Conservation (phyloP, 1,284 basidiomycete species). For the Papiliotrema flavescens region DNA sequence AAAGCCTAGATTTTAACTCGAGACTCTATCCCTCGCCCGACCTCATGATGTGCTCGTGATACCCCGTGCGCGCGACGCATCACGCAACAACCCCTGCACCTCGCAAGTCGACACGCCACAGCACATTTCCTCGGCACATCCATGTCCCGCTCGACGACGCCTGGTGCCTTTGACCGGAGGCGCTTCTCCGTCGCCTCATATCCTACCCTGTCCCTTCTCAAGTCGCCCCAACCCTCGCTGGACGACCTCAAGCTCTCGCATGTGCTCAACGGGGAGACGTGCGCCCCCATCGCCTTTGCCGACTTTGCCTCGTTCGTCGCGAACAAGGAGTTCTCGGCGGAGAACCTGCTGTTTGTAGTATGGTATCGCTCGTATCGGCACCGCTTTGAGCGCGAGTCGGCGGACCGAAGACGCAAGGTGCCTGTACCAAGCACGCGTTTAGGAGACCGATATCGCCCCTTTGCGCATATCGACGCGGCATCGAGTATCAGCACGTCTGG, state of each 20-base stretch:
- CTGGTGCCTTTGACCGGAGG: not conserved
- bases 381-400: constrained; percentile 15
- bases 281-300: constrained; percentile 34
- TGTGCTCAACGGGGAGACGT: constrained; percentile 36
- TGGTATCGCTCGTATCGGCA: constrained; percentile 34
- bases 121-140: too few relatives aligned
- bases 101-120: too few relatives aligned
- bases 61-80: not conserved
- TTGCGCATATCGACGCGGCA: constrained; percentile 24
- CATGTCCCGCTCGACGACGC: not conserved
- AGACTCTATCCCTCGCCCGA: too few relatives aligned
- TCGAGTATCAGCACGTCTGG: not conserved
- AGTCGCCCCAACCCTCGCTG: constrained; percentile 10
- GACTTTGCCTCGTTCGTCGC: constrained; percentile 36
- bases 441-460: constrained; percentile 28
- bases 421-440: constrained; percentile 29
- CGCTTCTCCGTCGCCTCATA: not conserved
- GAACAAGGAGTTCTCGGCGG: constrained; percentile 34
- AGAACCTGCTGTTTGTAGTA: constrained; percentile 38
- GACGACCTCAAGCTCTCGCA: constrained; percentile 31
- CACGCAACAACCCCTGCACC: not conserved
- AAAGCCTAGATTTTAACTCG: too few relatives aligned
- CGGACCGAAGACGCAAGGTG: constrained; percentile 12
- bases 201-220: not conserved
- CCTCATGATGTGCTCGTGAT: not conserved